phyloP scores from a whole-genome alignment of 192 early-diverging fungal genomes.

The Obelidium mucronatum region DNA sequence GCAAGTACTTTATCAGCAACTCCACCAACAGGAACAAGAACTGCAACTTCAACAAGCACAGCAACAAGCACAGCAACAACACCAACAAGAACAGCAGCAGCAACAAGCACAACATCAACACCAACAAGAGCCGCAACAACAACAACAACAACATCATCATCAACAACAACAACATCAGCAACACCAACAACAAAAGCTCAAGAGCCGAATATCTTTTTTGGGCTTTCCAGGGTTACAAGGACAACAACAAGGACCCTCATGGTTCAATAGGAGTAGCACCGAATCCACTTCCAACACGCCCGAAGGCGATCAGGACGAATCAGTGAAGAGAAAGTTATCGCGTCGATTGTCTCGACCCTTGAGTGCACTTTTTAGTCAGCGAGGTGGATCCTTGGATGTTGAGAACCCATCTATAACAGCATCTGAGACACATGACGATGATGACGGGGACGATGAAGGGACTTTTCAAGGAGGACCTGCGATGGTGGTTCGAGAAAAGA shows the following conservation, averaged over 20 bases:
- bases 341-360: not conserved
- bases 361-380: not conserved
- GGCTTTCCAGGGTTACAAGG: no score
- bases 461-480: not conserved
- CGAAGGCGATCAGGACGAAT: not conserved
- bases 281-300: not conserved
- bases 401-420: not conserved
- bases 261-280: not conserved
- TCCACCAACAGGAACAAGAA: not conserved
- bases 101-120: not conserved
- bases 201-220: not conserved
- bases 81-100: not conserved
- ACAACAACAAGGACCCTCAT: not conserved
- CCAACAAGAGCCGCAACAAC: not conserved
- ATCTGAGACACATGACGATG: no score
- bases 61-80: not conserved
- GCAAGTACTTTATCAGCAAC: no score
- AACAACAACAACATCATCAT: not conserved
- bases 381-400: not conserved
- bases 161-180: not conserved
- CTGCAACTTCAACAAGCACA: not conserved
- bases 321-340: not conserved
- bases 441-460: not conserved
- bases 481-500: not conserved
- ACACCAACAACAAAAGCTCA: not conserved